Base-by-base conservation (phyloP, 257 asterid genomes). In the Nicotiana undulata region DNA sequence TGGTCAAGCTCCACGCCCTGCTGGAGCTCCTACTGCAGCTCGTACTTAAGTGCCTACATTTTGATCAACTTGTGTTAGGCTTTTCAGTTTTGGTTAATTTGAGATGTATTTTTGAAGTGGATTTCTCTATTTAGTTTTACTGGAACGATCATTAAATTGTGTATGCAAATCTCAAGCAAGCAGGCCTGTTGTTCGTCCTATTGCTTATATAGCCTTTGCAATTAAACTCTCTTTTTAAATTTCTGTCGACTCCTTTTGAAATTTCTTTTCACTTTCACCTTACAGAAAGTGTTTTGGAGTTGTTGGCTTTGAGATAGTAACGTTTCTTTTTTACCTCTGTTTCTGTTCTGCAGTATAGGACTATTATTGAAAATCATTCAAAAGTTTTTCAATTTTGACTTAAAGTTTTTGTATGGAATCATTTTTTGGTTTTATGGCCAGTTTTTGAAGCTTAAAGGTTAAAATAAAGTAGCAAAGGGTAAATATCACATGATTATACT, bases 1-100 rank as follows among this genome's bases (percentile, higher is more conserved):
- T 0, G 89, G 88, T 4, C 96, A 88, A 82, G 89, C 81, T 34
- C 94, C 93, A 2, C 93, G 96, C 56, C 80, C 85, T 13, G 87
- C 85, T 32, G 93, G 86, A 40, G 85, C 92, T 7, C 90, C 80
- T 64, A 86, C 90, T 52, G 81, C 89, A 15, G 44, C 79, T 34
- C 92, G 94, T 4, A 11, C 88, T 81, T 91, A 68, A 74, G 40
- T 3, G 22, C 60, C 60, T 46, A n/a, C 32, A 1, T 46, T 46
- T 46, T 49, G 60, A 74, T 24, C 9, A 0, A 74, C 24, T 74
- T 15, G 61, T 29, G 5, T 26, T 74, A 74, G 26, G 79, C 79
- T 9, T 70, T 26, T 8, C 9, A 22, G 1, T 49, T 74, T 70
- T 74, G 4, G 40, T 74, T 49, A 55, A 72, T 24, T 72, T 24